phyloP scores from a whole-genome alignment of 2,329 filamentous ascomycete species.

The Fusarium sp. region DNA sequence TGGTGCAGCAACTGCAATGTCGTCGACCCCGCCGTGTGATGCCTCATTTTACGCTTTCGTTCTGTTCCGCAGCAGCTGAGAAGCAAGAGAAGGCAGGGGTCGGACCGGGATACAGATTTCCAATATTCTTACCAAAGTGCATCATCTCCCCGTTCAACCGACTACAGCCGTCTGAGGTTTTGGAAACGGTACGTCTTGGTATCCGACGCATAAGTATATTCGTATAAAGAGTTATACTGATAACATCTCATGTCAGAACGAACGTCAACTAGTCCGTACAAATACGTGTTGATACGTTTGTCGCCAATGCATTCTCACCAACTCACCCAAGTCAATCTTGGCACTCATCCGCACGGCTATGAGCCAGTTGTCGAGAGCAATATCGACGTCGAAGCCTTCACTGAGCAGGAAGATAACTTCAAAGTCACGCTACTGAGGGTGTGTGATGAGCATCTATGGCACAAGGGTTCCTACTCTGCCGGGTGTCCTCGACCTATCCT shows the following conservation, averaged over 20 bases:
- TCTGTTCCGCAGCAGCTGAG: too few relatives aligned
- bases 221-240: neutral
- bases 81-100: too few relatives aligned
- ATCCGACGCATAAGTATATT: too few relatives aligned
- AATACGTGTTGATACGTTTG: neutral
- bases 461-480: conserved; percentile 40
- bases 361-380: conserved; percentile 12
- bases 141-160: too few relatives aligned
- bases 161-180: too few relatives aligned
- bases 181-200: too few relatives aligned
- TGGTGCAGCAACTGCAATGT: too few relatives aligned
- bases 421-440: conserved; percentile 29
- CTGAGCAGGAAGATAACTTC: conserved; percentile 27
- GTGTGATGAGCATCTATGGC: conserved; percentile 46
- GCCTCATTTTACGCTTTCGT: too few relatives aligned
- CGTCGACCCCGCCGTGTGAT: too few relatives aligned
- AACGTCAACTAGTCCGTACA: neutral
- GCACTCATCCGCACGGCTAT: conserved; percentile 15
- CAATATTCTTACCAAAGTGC: too few relatives aligned
- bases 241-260: neutral
- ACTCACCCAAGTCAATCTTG: conserved; percentile 40
- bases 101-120: too few relatives aligned
- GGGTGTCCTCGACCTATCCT: conserved; percentile 52
- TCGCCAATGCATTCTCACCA: conserved; percentile 12
- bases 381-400: conserved; percentile 6